Conservation (phyloP, 352 stramenopile species). For the Phytopythium oedochilum region DNA sequence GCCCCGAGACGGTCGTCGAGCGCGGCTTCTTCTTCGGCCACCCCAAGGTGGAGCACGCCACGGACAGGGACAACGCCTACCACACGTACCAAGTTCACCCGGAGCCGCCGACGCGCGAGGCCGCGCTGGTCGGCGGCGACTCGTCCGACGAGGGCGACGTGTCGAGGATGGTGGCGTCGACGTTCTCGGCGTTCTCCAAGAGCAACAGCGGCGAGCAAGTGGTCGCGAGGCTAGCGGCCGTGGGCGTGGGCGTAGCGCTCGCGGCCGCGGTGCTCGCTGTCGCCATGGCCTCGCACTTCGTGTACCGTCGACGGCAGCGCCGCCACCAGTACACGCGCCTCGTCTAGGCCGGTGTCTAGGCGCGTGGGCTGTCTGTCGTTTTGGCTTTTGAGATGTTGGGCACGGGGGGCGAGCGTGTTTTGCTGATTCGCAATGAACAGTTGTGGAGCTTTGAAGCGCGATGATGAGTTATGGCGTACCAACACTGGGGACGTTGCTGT, state of each 20-base stretch:
- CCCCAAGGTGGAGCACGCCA: conserved; percentile 1
- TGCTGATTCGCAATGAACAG: not conserved
- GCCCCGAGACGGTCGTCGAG: conserved; percentile 26
- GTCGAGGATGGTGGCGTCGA: not conserved
- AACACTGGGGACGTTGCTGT: too few relatives aligned
- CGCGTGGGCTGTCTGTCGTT: too few relatives aligned
- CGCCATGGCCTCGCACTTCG: not conserved
- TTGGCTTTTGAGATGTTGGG: not conserved
- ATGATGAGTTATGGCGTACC: too few relatives aligned
- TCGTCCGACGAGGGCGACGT: not conserved
- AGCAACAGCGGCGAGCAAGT: not conserved
- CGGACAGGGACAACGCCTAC: conserved; percentile 10
- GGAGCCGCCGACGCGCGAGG: conserved; percentile 7
- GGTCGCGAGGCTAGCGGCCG: not conserved
- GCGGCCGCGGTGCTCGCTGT: not conserved
- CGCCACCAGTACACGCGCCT: conserved; percentile 3
- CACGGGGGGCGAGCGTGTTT: not conserved
- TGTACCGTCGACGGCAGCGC: not conserved
- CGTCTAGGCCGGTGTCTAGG: not conserved
- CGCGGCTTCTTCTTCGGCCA: conserved; percentile 12
- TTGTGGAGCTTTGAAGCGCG: not conserved
- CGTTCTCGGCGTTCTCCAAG: not conserved
- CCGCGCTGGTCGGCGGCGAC: conserved; percentile 1
- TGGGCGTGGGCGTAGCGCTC: not conserved
- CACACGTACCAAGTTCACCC: conserved; percentile 6